Evolutionary conservation across 352 stramenopile species (phyloP).

Genomic region (Globisporangium nodosum): DNA sequence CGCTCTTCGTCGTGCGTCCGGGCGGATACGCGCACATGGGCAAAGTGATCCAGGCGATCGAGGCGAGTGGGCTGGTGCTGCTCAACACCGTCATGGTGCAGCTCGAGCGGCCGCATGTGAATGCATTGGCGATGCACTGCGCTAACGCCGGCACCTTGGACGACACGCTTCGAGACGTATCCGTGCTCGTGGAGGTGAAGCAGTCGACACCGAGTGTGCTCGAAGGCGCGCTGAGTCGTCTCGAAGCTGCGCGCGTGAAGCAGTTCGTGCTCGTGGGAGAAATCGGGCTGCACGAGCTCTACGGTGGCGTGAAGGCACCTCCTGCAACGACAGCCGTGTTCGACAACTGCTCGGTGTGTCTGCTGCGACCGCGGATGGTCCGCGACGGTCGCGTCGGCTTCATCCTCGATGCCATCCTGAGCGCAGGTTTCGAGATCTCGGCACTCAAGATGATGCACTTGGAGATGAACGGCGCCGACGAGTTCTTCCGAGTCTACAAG

Average conservation of each 20-base stretch:
- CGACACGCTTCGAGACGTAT: slow-evolving; percentile 38
- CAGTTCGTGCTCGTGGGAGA: slow-evolving; percentile 19
- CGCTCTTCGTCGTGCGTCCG: slow-evolving; percentile 46
- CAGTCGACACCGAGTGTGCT: slow-evolving; percentile 22
- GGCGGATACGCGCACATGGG: slow-evolving; percentile 45
- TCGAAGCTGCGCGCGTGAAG: slow-evolving; percentile 15
- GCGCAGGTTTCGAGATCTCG: slow-evolving; percentile 84
- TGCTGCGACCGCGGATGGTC: slow-evolving; percentile 55
- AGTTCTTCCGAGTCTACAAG: slow-evolving; percentile 91
- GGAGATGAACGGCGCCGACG: slow-evolving; percentile 65
- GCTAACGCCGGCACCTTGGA: slow-evolving; percentile 1
- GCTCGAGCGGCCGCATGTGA: slow-evolving; percentile 31
- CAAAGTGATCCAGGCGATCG: slow-evolving; percentile 36
- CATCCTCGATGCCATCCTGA: slow-evolving; percentile 79
- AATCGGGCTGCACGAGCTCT: slow-evolving; percentile 14
- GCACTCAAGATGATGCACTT: slow-evolving; percentile 85
- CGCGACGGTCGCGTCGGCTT: slow-evolving; percentile 56
- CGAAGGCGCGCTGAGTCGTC: slow-evolving; percentile 15
- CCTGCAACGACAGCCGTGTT: slow-evolving; percentile 42
- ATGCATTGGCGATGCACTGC: slow-evolving; percentile 6
- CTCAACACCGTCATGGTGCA: slow-evolving; percentile 44
- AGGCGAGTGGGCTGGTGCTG: slow-evolving; percentile 29
- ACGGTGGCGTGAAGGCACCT: slow-evolving; percentile 6
- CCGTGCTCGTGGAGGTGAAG: slow-evolving; percentile 41
- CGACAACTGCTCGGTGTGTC: slow-evolving; percentile 59